Evolutionary conservation across 2,329 filamentous ascomycete genomes (phyloP).

Genomic region (Thielaviopsis ethacetica): DNA sequence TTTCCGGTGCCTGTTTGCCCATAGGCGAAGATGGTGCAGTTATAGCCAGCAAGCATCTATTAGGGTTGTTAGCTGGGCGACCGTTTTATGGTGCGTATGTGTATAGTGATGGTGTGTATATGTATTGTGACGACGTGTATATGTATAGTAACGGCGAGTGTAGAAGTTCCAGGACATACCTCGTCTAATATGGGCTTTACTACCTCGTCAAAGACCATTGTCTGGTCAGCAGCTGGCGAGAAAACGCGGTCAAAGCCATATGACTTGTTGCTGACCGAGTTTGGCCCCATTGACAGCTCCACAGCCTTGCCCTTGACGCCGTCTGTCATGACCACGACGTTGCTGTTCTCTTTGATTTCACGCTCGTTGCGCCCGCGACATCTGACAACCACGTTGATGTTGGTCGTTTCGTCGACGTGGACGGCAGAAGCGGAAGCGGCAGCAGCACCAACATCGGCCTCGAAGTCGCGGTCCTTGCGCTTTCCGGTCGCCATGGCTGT

Average conservation of each 20-base stretch:
- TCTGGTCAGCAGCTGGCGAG: conserved; percentile 84
- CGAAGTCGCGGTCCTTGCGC: conserved; percentile 77
- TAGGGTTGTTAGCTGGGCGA: not conserved
- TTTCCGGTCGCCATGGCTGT: conserved; percentile 42
- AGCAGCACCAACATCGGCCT: conserved; percentile 30
- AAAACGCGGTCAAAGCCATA: conserved; percentile 97
- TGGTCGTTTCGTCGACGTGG: conserved; percentile 59
- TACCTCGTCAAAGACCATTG: conserved; percentile 87
- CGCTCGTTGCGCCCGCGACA: conserved; percentile 86
- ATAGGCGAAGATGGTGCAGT: conserved; percentile 98
- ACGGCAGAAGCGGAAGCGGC: conserved; percentile 23
- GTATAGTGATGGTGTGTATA: no score
- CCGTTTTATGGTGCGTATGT: no score
- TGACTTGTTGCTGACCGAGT: conserved; percentile 83
- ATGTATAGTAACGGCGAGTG: no score
- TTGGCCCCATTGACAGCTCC: conserved; percentile 82
- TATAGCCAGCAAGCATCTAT: conserved; percentile 84
- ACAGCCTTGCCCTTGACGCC: conserved; percentile 75
- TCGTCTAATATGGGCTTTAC: conserved; percentile 87
- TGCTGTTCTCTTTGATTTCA: conserved; percentile 86
- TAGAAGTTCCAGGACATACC: no score
- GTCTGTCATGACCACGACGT: conserved; percentile 75
- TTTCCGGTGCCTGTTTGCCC: conserved; percentile 97
- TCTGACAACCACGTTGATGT: conserved; percentile 93
- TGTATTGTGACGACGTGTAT: no score